Base-by-base conservation (phyloP, 1,284 basidiomycete species). In the Ganoderma boninense region DNA sequence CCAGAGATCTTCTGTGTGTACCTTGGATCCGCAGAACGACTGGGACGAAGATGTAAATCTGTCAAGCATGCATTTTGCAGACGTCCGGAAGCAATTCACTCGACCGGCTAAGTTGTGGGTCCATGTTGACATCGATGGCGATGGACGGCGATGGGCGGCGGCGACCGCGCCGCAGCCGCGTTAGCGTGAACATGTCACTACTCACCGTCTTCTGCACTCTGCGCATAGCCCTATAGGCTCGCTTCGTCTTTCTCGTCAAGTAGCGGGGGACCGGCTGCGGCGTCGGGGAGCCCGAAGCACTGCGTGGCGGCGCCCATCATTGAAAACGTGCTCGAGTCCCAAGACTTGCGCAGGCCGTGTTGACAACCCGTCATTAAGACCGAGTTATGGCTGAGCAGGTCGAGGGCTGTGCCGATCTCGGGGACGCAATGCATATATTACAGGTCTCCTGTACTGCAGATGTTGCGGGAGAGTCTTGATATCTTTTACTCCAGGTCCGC, bases 91-190 rank as follows among this genome's bases (percentile, higher is more conserved):
- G 29, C 43, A 23, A 49, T 64, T 49, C 44, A 35, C 29, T 35
- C 23, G 46, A 16, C 29, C 49, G 13, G 46, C 32, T n/a, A 42
- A 44, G 62, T 66, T 72, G 72, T 73, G 67, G 72, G 72, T 73
- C 72, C 69, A 69, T 71, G 72, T 73, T 63, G 69, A 65, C 66
- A 32, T 52, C 65, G 40, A 46, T 57, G 38, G 49, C 35, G 23
- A 59, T 26, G 62, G 49, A 57, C 54, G 54, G 49, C 62, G 62
- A 40, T 52, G 66, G 38, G 60, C 60, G 35, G 59, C 42, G 61
- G 23, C 8, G 57, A 60, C 38, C 49, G 59, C 54, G 49, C 32
- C 63, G 64, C 64, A 57, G 64, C 54, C 61, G 60, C 23, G 43
- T 38, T 32, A 29, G 61, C 44, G 26, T 44, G 23, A 16, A 43